These are phyloP conservation scores for Penicillium argentinense DNA, from an alignment of 495 filamentous ascomycete genomes.

Conservation along the genomic window DNA sequence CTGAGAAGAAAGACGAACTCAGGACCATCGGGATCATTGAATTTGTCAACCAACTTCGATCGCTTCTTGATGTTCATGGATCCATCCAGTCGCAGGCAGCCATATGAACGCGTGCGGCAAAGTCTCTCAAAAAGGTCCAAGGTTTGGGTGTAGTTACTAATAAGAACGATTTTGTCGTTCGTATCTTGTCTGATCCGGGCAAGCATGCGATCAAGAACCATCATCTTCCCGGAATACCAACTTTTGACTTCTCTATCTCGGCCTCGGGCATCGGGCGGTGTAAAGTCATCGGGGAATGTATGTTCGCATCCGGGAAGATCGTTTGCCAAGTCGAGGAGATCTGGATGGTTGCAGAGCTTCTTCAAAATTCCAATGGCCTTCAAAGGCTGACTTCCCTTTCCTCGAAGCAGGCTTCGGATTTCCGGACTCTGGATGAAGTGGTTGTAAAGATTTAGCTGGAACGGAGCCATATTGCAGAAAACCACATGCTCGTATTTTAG, in stretches of 20 bases:
- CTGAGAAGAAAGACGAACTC: conserved; percentile 97
- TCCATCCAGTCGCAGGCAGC: conserved; percentile 85
- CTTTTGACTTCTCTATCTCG: conserved; percentile 89
- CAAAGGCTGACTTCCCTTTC: conserved; percentile 93
- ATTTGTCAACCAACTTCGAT: conserved; percentile 95
- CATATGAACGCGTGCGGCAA: conserved; percentile 82
- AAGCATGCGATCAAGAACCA: conserved; percentile 96
- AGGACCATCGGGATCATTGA: conserved; percentile 88
- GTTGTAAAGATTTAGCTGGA: conserved; percentile 92
- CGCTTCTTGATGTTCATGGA: conserved; percentile 97
- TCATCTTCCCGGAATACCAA: conserved; percentile 99
- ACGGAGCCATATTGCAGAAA: conserved; percentile 94
- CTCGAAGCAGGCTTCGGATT: conserved; percentile 86
- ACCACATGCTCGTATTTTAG: conserved; percentile 99
- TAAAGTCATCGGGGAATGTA: conserved; percentile 82
- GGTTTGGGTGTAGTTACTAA: conserved; percentile 97
- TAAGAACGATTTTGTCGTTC: conserved; percentile 99
- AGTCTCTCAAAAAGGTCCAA: conserved; percentile 93
- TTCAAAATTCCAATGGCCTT: conserved; percentile 97
- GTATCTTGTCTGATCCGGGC: conserved; percentile 94
- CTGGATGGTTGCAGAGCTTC: conserved; percentile 98
- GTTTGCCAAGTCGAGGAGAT: conserved; percentile 78
- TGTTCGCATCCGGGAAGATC: conserved; percentile 88
- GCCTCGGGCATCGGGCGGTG: conserved; percentile 81
- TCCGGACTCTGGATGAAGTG: conserved; percentile 96